Base-by-base conservation (phyloP, 441 rosid species). In the Hura crepitans region DNA sequence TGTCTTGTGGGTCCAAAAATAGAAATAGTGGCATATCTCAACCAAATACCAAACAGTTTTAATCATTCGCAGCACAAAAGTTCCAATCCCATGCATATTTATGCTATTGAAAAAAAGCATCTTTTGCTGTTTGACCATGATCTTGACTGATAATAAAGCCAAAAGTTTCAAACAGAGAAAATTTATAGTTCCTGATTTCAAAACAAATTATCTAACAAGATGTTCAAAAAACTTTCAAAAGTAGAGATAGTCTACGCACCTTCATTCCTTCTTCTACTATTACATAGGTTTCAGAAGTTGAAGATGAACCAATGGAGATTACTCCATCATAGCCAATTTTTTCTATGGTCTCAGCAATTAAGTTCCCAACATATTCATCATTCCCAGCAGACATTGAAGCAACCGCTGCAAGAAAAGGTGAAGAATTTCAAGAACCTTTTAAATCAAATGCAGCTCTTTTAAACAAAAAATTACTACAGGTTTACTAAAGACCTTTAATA, bases 341-440 rank as follows among this genome's bases (percentile, higher is more conserved):
- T 56, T 84, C 86, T 54, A 94, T 82, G 74, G 91, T 82, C 46
- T 91, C 96, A 64, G 96, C 93, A 73, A 91, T 81, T 79, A 94
- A 72, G 77, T 81, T 78, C 68, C 93, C 96, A 62, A 91, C 74
- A 65, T 82, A 88, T 25, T 91, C 98, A 79, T 94, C 87, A 45
- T 94, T 91, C 53, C 97, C 97, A 75, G 97, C 84, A 86, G 98
- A 89, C 69, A 93, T 81, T 53, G 93, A 82, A n/a, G 98, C 98
- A 79, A 93, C 90, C 5, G 96, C 98, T 94, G 88, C 78, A 68
- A 45, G 47, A 20, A 5, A 23, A 37, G 31, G 49, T 15, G 1
- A 27, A 25, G 20, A 74, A 35, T 57, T 37, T 31, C 57, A 58
- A 59, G 30, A 58, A 13, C 8, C 22, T 57, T 61, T 43, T 62